Base-by-base conservation (phyloP, 1,139 yeast species). In the Saccharomyces hybrid region DNA sequence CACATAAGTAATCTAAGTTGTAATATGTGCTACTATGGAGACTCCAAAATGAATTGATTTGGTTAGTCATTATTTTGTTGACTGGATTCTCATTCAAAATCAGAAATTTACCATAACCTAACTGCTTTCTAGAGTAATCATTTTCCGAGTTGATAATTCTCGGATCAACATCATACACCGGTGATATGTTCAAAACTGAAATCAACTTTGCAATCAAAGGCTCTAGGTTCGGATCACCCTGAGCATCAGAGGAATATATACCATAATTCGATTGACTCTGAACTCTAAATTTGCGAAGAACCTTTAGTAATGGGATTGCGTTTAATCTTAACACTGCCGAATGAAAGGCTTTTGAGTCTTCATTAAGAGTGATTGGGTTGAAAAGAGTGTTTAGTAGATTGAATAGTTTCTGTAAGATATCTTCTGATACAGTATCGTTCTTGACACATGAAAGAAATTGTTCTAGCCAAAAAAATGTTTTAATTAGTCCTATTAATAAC, bases 1-100 rank as follows among this genome's bases (percentile, higher is more conserved):
- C 64, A n/a, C 56, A 55, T 51, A 69, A 49, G 52, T 66, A 69
- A 54, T 69, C 72, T 31, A 67, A 55, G 52, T 69, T 69, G 52
- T 67, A 69, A 52, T 66, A 69, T 3, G 71, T 68, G 55, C 72
- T 68, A 48, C 71, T 68, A 52, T 69, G 72, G 47, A 69, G 55
- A 56, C 66, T 67, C 72, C 71, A 68, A 51, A 69, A 69, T 5
- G 71, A 68, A 49, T 68, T 69, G 25, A 66, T 62, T 58, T 69
- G 72, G 47, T 68, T 69, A 3, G 68, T 59, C 61, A 69, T 57
- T 7, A 69, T 65, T 47, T 67, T 67, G 52, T 67, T 65, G 16
- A 68, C 60, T 7, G 71, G 67, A 41, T 58, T 58, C 32, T 69
- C 72, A 50, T 63, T 63, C 2, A 63, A 56, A 8, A 69, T 58